Conservation (phyloP, 768 basidiomycete species). For the Phylloporus arenicola region DNA sequence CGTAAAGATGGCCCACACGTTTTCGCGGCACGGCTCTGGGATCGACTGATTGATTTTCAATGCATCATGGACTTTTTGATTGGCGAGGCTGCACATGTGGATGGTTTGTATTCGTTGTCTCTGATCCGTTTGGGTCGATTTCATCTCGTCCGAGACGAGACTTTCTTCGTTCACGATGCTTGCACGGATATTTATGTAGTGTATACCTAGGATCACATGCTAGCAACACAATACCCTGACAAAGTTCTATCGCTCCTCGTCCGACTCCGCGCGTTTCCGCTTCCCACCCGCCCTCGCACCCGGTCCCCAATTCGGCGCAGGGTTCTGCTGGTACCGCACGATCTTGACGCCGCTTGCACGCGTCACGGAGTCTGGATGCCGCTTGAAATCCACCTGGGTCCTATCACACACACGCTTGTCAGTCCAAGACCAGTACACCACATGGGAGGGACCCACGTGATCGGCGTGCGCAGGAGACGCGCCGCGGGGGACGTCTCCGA, state of each 20-base stretch:
- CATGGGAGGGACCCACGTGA: slow-evolving; percentile 39
- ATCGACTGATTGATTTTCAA: neutral
- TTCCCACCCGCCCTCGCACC: slow-evolving; percentile 53
- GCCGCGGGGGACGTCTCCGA: slow-evolving; percentile 66
- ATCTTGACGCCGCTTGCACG: slow-evolving; percentile 64
- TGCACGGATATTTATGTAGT: neutral
- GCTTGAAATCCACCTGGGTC: slow-evolving; percentile 68
- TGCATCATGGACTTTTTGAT: neutral
- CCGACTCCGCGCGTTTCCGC: slow-evolving; percentile 26
- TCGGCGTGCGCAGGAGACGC: slow-evolving; percentile 60
- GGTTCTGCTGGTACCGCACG: slow-evolving; percentile 88
- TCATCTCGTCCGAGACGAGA: neutral
- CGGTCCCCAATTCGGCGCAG: slow-evolving; percentile 91
- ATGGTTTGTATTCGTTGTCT: neutral
- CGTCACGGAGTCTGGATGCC: slow-evolving; percentile 61
- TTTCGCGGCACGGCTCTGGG: neutral
- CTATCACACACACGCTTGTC: slow-evolving; percentile 17
- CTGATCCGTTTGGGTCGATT: neutral
- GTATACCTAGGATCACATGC: neutral
- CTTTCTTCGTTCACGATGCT: neutral
- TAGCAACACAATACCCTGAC: no score
- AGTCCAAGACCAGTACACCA: neutral
- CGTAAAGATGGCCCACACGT: slow-evolving; percentile 6
- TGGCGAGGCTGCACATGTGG: neutral
- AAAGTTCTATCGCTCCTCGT: slow-evolving; percentile 7